Conservation (phyloP, 805 yeast species). For the Kregervanrija pseudodelftensis region DNA sequence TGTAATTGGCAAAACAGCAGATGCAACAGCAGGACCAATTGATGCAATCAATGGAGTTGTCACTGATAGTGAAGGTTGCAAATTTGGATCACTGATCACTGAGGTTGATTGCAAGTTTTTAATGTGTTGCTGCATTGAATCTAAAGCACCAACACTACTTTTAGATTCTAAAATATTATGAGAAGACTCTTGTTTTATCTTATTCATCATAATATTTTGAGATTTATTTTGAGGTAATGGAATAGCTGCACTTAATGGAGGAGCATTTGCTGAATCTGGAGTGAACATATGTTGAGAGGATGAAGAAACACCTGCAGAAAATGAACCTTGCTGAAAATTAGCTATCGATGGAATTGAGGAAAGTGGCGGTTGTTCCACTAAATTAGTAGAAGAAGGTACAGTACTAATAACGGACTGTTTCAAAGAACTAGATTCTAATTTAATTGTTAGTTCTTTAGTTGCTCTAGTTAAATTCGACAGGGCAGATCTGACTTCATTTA, state of each 20-base stretch:
- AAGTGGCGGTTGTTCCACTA: slow-evolving; percentile 28
- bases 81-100: neutral
- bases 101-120: slow-evolving; percentile 14
- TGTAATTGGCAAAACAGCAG: slow-evolving; percentile 26
- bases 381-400: slow-evolving; percentile 11
- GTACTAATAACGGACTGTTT: slow-evolving; percentile 23
- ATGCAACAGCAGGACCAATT: slow-evolving; percentile 29
- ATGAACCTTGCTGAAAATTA: slow-evolving; percentile 19
- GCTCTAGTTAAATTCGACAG: slow-evolving; percentile 79
- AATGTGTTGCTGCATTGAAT: slow-evolving; percentile 20
- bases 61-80: slow-evolving; percentile 17
- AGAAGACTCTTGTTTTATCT: too few relatives aligned
- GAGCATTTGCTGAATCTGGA: too few relatives aligned
- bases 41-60: slow-evolving; percentile 31
- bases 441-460: slow-evolving; percentile 86
- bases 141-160: neutral
- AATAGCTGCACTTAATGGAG: too few relatives aligned
- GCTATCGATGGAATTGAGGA: slow-evolving; percentile 31
- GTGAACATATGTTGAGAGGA: too few relatives aligned
- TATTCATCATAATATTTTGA: too few relatives aligned
- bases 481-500: slow-evolving; percentile 73
- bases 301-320: slow-evolving; percentile 6
- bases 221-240: too few relatives aligned
- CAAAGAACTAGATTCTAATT: slow-evolving; percentile 60
- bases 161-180: neutral